A percentile compares a stretch with the other conserved stretches of the same genome.
phyloP scores from a whole-genome alignment of 305 asterid species.

The Ruellia speciosa region DNA sequence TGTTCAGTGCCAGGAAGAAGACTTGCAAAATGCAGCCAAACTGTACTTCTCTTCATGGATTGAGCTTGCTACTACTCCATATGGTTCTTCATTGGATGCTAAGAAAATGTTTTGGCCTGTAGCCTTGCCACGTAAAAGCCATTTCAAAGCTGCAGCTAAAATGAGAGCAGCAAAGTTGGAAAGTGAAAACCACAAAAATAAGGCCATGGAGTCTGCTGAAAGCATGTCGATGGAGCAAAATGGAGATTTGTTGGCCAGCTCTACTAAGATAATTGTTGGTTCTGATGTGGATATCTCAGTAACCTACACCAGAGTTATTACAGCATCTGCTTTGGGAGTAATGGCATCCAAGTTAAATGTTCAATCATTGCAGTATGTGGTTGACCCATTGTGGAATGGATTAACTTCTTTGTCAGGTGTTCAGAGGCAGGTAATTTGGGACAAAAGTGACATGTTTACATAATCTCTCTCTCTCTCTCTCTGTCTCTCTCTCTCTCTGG shows the following conservation, averaged over 20 bases:
- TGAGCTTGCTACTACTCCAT: conserved; percentile 88
- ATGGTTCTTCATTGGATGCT: conserved; percentile 76
- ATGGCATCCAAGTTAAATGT: conserved; percentile 72
- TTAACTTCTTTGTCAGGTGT: conserved; percentile 81
- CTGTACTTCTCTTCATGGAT: conserved; percentile 78
- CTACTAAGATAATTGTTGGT: conserved; percentile 81
- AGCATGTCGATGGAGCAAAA: conserved; percentile 44
- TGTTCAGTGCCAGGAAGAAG: conserved; percentile 71
- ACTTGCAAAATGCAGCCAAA: conserved; percentile 71
- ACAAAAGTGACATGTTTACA: conserved; percentile 6
- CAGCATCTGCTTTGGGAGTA: conserved; percentile 78
- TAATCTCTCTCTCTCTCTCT: no score
- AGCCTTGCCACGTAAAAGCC: conserved; percentile 94
- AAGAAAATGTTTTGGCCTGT: conserved; percentile 96
- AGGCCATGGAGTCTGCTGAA: conserved; percentile 39
- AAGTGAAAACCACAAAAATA: conserved; percentile 40
- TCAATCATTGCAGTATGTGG: conserved; percentile 53
- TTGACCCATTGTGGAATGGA: conserved; percentile 80
- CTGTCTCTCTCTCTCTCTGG: not conserved
- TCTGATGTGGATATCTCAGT: conserved; percentile 83
- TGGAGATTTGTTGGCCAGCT: conserved; percentile 50
- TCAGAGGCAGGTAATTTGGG: conserved; percentile 77
- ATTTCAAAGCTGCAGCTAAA: conserved; percentile 93
- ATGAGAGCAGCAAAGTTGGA: conserved; percentile 78
- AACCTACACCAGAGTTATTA: conserved; percentile 79